Conservation (phyloP, 768 basidiomycete species). For the Suillus bovinus region DNA sequence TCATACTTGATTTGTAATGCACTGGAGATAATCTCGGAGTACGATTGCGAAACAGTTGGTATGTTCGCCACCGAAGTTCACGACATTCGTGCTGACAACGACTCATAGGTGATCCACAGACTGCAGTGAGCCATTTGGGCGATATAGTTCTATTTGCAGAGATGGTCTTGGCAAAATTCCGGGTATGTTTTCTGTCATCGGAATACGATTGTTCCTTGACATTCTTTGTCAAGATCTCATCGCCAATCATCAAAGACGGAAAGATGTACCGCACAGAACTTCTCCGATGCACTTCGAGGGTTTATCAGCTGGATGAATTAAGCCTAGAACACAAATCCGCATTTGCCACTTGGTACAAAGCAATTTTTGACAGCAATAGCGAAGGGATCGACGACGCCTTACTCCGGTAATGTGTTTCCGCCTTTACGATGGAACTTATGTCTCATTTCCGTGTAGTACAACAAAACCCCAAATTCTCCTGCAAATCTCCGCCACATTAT, state of each 20-base stretch:
- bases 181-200: slow-evolving; percentile 40
- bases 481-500: slow-evolving; percentile 65
- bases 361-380: slow-evolving; percentile 71
- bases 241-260: slow-evolving; percentile 45
- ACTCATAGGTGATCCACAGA: slow-evolving; percentile 75
- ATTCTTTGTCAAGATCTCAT: slow-evolving; percentile 45
- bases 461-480: slow-evolving; percentile 70
- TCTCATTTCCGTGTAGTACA: slow-evolving; percentile 44
- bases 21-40: slow-evolving; percentile 63
- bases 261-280: slow-evolving; percentile 50
- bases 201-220: slow-evolving; percentile 8
- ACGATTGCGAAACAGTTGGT: slow-evolving; percentile 82
- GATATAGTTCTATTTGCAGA: slow-evolving; percentile 79
- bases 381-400: slow-evolving; percentile 87
- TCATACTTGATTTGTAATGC: slow-evolving; percentile 64
- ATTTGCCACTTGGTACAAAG: slow-evolving; percentile 69
- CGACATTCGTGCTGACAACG: neutral
- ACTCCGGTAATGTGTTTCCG: slow-evolving; percentile 44
- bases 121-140: slow-evolving; percentile 75
- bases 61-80: slow-evolving; percentile 3
- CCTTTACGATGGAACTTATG: neutral
- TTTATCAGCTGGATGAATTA: slow-evolving; percentile 42
- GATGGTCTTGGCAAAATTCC: slow-evolving; percentile 61
- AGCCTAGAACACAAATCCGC: slow-evolving; percentile 43
- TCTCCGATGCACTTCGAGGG: slow-evolving; percentile 48